phyloP scores from a whole-genome alignment of 495 filamentous ascomycete genomes.

The Penicillium herquei region DNA sequence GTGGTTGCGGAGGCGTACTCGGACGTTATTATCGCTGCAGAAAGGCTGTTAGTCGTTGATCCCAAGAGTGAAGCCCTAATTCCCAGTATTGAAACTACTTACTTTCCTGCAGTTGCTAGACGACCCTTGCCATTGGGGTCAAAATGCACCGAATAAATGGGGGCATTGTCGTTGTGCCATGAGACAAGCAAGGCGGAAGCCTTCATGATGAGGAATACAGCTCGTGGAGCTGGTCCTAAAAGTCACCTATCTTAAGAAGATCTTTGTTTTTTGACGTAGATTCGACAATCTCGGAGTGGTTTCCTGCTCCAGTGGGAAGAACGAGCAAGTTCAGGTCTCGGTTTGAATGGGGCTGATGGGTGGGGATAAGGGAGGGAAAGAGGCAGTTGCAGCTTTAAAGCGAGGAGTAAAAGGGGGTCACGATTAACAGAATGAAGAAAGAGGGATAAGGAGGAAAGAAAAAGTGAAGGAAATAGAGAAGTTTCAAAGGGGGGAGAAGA shows the following conservation, averaged over 20 bases:
- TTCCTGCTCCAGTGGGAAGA: not conserved
- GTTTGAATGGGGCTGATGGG: constrained; percentile 1
- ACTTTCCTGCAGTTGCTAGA: constrained; percentile 84
- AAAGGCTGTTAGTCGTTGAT: constrained; percentile 10
- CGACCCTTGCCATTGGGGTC: constrained; percentile 91
- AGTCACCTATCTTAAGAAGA: constrained; percentile 6
- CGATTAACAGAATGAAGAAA: not conserved
- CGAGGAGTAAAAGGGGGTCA: not conserved
- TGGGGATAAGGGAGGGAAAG: not conserved
- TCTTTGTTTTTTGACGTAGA: not conserved
- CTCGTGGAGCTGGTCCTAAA: constrained; percentile 21
- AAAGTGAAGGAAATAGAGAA: not conserved
- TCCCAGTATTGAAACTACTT: constrained; percentile 12
- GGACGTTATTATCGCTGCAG: constrained; percentile 85
- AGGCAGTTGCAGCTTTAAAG: not conserved
- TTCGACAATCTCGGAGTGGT: constrained; percentile 6
- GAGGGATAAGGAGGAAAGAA: not conserved
- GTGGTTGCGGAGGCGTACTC: constrained; percentile 56
- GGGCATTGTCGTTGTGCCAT: constrained; percentile 94
- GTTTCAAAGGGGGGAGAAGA: not conserved
- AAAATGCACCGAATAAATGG: constrained; percentile 95
- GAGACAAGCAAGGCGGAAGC: constrained; percentile 86
- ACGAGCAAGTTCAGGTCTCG: constrained; percentile 11
- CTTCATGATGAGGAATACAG: constrained; percentile 66
- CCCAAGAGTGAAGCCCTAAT: not conserved